Conservation (phyloP, 768 basidiomycete species). For the Gymnopilus junonius region DNA sequence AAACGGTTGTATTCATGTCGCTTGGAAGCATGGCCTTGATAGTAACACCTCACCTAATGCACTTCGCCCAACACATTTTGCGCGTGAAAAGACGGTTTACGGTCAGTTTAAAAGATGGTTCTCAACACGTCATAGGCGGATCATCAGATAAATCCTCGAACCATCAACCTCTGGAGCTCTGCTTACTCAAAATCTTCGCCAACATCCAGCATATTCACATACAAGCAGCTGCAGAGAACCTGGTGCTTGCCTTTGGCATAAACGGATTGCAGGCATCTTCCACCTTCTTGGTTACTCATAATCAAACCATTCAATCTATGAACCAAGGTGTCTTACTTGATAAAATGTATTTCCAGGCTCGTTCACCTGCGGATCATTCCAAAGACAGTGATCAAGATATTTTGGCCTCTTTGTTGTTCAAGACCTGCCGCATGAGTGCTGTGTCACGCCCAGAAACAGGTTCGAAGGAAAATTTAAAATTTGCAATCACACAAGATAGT, state of each 20-base stretch:
- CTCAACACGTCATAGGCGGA: constrained; percentile 10
- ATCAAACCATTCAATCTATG: constrained; percentile 42
- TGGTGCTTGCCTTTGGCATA: constrained; percentile 64
- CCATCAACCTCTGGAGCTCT: constrained; percentile 19
- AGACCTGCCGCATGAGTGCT: constrained; percentile 47
- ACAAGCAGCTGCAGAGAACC: constrained; percentile 72
- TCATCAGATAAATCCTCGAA: constrained; percentile 13
- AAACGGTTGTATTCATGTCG: constrained; percentile 39
- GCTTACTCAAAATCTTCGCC: constrained; percentile 41
- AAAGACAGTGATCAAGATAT: constrained; percentile 53
- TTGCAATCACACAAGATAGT: constrained; percentile 48
- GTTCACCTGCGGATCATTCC: constrained; percentile 47
- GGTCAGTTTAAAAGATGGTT: constrained; percentile 14
- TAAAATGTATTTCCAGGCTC: constrained; percentile 61
- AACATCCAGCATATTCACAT: constrained; percentile 50
- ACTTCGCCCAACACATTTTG: constrained; percentile 59
- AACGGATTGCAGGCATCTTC: constrained; percentile 43
- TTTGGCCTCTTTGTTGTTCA: constrained; percentile 63
- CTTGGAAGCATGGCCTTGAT: constrained; percentile 45
- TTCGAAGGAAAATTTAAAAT: constrained; percentile 41
- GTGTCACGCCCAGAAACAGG: constrained; percentile 51
- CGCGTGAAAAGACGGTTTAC: constrained; percentile 50
- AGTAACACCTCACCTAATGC: constrained; percentile 62
- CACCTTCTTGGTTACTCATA: constrained; percentile 32
- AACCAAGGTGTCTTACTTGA: constrained; percentile 53